Evolutionary conservation across 495 filamentous ascomycete species (phyloP), one percentile per base, ranked within the genome.

Genomic region (Pseudomonodictys pantanalensis): DNA sequence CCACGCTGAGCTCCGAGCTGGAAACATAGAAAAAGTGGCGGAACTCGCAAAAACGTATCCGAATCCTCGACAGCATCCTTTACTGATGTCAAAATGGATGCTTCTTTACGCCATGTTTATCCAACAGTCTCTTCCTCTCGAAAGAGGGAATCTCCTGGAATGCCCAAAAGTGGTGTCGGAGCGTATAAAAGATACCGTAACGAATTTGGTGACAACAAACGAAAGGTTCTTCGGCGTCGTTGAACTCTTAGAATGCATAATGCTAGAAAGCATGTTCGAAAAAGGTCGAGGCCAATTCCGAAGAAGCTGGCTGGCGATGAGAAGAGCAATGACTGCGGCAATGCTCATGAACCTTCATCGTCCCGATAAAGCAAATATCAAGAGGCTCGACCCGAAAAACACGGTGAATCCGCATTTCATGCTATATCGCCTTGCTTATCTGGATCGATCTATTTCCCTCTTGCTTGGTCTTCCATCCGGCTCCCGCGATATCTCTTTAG

Each of bases 381-480:
- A 60, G 33, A 7, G 1, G 7, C 2, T 65, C 15, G 47, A 60
- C 18, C 32, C 42, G 1, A 28, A 42, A 10, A 32, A 2, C 20
- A 35, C 48, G 12, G 10, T 52, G 8, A 30, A 55, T 12, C 63
- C 72, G 2, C 38, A 64, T 11, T 60, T 65, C 29, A 67, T 73
- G 38, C 76, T 68, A 70, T 69, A 73, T 41, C 68, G 71, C 20
- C 46, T 77, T 29, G 61, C 73, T 1, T 47, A 58, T 5, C 45
- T 65, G 20, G 75, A 76, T 33, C 68, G 71, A 7, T 70, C 70
- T 49, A 48, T 75, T 1, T 71, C 65, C 5, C 52, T 76, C 9
- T 58, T 74, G 45, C 67, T 77, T 1, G 73, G 71, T 20, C 61
- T 75, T 11, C 70, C 75, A 3, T 63, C 68, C 23, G 59, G 63